Conservation (phyloP, 1,284 basidiomycete species). For the Ceratobasidium sp. region DNA sequence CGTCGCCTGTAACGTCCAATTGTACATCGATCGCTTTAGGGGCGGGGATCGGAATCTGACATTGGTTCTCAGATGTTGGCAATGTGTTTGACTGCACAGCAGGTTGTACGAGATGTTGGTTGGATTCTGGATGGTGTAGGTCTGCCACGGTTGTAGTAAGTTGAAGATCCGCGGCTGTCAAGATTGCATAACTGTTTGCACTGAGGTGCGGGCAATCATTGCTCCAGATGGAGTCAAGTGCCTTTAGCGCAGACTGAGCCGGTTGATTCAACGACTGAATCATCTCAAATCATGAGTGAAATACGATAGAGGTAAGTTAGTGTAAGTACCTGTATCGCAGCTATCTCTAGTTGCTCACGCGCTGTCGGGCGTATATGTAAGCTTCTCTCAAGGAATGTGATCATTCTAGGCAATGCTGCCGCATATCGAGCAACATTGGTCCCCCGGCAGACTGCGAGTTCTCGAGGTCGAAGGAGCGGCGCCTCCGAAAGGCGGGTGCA, state of each 20-base stretch:
- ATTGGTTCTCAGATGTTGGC: too few relatives aligned
- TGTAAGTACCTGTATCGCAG: too few relatives aligned
- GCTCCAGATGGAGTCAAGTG: slow-evolving; percentile 6
- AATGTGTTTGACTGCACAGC: background rate
- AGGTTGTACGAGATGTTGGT: too few relatives aligned
- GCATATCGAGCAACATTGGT: background rate
- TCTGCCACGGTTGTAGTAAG: background rate
- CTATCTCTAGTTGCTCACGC: too few relatives aligned
- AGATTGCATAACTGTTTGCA: background rate
- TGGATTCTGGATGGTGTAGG: too few relatives aligned
- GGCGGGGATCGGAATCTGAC: too few relatives aligned
- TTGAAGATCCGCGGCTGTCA: background rate
- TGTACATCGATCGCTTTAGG: too few relatives aligned
- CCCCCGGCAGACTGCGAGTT: background rate
- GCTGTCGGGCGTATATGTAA: too few relatives aligned
- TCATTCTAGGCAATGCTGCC: background rate
- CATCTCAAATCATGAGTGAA: too few relatives aligned
- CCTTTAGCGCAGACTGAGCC: background rate
- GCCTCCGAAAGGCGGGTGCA: background rate
- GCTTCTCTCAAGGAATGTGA: background rate
- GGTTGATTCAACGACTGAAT: background rate
- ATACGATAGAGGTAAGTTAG: too few relatives aligned
- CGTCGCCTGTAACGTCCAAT: too few relatives aligned
- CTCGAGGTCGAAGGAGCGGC: background rate
- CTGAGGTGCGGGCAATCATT: slow-evolving; percentile 7